phyloP scores from a whole-genome alignment of 768 basidiomycete genomes.

The Candolleomyces aberdarensis region DNA sequence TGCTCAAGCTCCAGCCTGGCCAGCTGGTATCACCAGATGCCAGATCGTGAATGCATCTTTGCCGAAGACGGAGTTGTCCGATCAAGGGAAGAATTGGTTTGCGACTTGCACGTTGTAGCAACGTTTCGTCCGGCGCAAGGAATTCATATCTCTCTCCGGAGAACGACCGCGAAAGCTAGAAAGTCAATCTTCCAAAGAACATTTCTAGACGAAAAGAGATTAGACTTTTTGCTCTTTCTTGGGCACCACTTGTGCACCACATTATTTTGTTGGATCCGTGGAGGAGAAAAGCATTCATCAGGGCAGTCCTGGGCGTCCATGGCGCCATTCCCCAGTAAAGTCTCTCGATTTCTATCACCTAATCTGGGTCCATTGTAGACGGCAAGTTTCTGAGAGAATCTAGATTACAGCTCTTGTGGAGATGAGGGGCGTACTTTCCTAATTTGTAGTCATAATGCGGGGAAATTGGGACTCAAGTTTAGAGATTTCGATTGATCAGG shows the following conservation, averaged over 20 bases:
- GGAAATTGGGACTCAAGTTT: constrained; percentile 5
- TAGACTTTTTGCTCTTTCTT: neutral
- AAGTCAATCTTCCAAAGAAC: constrained; percentile 24
- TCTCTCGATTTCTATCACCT: constrained; percentile 4
- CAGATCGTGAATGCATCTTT: constrained; percentile 38
- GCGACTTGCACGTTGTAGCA: constrained; percentile 35
- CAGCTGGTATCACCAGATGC: constrained; percentile 44
- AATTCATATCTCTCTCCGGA: constrained; percentile 21
- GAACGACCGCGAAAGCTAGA: constrained; percentile 23
- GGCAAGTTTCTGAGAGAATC: neutral
- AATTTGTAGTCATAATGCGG: constrained; percentile 11
- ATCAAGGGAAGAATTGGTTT: constrained; percentile 32
- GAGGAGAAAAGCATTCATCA: constrained; percentile 5
- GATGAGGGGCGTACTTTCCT: constrained; percentile 9
- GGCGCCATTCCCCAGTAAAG: constrained; percentile 2
- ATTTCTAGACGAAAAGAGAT: no score
- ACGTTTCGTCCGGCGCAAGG: constrained; percentile 36
- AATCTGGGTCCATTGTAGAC: neutral
- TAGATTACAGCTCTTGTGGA: no score
- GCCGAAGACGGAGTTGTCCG: constrained; percentile 46
- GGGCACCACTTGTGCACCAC: neutral
- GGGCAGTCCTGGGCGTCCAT: constrained; percentile 11
- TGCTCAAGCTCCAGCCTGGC: constrained; percentile 35
- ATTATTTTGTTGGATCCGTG: neutral
- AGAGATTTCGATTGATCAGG: constrained; percentile 9